These are phyloP conservation scores for Camelina sativa DNA, from an alignment of 345 rosid genomes.

Conservation along the genomic window DNA sequence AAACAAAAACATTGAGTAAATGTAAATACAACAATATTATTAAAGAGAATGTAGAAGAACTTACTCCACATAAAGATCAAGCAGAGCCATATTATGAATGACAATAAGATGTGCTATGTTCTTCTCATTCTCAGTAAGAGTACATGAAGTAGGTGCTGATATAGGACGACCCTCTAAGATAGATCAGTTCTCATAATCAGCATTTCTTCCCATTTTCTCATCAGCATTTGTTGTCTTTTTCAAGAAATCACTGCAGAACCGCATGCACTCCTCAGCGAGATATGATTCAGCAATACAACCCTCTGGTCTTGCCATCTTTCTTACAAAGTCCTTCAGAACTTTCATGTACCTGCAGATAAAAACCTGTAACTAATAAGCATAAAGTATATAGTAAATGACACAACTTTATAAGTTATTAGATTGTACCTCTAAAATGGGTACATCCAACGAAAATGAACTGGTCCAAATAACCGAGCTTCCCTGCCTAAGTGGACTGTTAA, in stretches of 20 bases:
- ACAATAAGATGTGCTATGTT: background rate
- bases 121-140: background rate
- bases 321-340: background rate
- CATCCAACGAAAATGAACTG: background rate
- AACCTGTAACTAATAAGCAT: background rate
- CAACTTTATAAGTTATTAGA: background rate
- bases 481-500: background rate
- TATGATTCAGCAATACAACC: too few relatives aligned
- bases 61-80: background rate
- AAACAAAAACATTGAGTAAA: too few relatives aligned
- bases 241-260: too few relatives aligned
- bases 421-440: background rate
- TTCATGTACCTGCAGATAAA: background rate
- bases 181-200: too few relatives aligned
- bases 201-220: too few relatives aligned
- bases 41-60: background rate
- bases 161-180: too few relatives aligned
- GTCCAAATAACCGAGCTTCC: conserved; percentile 5
- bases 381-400: too few relatives aligned
- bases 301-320: too few relatives aligned
- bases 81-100: background rate
- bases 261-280: too few relatives aligned
- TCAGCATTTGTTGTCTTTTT: too few relatives aligned
- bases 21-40: too few relatives aligned
- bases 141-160: background rate